Evolutionary conservation across 805 yeast genomes (phyloP).

Genomic region (Wickerhamomyces chambardii): DNA sequence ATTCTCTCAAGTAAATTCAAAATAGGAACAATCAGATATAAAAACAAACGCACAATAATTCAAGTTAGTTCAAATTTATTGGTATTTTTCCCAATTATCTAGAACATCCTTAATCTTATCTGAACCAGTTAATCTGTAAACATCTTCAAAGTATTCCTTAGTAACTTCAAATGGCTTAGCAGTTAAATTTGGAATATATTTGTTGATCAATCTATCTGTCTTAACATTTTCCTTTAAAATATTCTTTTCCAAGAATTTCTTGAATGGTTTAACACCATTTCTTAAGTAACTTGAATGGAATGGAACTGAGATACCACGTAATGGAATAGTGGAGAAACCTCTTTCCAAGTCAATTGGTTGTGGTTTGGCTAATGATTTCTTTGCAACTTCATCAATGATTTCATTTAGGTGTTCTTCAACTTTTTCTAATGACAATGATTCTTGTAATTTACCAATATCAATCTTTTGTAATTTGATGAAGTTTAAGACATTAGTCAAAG

Average conservation of each 20-base stretch:
- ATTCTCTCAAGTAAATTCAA: no score
- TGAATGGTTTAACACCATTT: conserved; percentile 98
- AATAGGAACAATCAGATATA: no score
- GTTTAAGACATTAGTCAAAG: conserved; percentile 87
- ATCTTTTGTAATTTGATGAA: conserved; percentile 91
- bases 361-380: conserved; percentile 76
- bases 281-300: conserved; percentile 98
- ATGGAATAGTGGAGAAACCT: conserved; percentile 97
- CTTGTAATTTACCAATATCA: conserved; percentile 82
- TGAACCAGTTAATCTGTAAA: conserved; percentile 83
- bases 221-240: conserved; percentile 91
- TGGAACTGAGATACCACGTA: conserved; percentile 98
- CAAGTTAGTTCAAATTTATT: conserved; percentile 8
- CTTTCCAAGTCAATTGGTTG: conserved; percentile 97
- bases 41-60: no score
- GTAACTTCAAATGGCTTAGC: conserved; percentile 96
- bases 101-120: conserved; percentile 84
- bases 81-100: conserved; percentile 93
- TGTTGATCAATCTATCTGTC: conserved; percentile 87
- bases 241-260: conserved; percentile 94
- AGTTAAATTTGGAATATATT: conserved; percentile 97
- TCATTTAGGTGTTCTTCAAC: conserved; percentile 84
- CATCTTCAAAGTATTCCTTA: conserved; percentile 96
- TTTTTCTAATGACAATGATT: conserved; percentile 73
- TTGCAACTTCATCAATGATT: conserved; percentile 79